Evolutionary conservation across 192 early-diverging fungal genomes (phyloP), one percentile per base, ranked within the genome.

Genomic region (Coemansia sp.): DNA sequence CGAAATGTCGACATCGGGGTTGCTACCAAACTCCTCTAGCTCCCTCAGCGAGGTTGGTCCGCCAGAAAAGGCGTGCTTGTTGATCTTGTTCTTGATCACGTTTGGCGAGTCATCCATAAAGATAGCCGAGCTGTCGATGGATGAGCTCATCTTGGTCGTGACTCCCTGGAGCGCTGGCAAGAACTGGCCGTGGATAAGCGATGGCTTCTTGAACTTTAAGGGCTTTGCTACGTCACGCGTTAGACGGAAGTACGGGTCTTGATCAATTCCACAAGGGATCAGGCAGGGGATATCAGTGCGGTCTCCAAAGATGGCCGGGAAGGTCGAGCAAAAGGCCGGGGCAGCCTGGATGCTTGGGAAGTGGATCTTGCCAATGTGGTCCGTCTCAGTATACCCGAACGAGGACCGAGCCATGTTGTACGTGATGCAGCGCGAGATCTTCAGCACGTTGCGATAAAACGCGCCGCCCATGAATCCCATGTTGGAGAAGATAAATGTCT

Each of bases 61-160:
- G 31, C 97, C 97, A 13, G 93, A 94, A 77, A 95, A 99, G 28
- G 95, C 95, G 64, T 94, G 88, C 36, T 86, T 83, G 79, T 97
- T 99, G 83, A 98, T 95, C 86, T 99, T 99, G 77, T 96, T 96
- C 82, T 97, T 96, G 86, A 99, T 96, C 75, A 94, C 89, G 9
- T 85, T 88, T 5, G 91, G 85, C 0, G 95, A 93, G 71, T 99
- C 97, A 41, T 83, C 85, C 85, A 99, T 88, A 73, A 94, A 95
- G 69, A 99, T 92, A 62, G 97, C 95, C 6, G 95, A 93, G 60
- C 82, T 85, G 48, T 92, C 89, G 36, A 90, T 76, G 0, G 95
- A 97, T 10, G 97, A 90, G 61, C 90, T 90, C 97, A 99, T 99
- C 79, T 99, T 99, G 65, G 94, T 90, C 18, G 87, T 86, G 6